phyloP scores from a whole-genome alignment of 1,284 basidiomycete species.

The Taiwanofungus camphoratus region DNA sequence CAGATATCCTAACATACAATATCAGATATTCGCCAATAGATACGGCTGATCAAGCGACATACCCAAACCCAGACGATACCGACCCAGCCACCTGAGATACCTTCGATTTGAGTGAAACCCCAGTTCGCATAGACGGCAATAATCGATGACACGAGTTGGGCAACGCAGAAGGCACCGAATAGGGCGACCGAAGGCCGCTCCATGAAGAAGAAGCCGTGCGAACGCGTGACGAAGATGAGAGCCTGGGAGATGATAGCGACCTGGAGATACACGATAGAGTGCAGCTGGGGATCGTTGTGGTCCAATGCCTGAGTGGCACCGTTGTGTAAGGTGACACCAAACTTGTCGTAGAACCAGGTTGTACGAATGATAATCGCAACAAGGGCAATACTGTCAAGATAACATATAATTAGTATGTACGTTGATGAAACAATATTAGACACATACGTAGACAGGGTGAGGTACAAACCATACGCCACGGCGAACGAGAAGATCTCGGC shows the following conservation, averaged over 20 bases:
- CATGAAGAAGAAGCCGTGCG: conserved; percentile 97
- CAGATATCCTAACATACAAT: conserved; percentile 64
- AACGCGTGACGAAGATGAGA: conserved; percentile 94
- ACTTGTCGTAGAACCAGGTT: conserved; percentile 85
- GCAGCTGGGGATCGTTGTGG: conserved; percentile 73
- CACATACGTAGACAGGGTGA: conserved; percentile 85
- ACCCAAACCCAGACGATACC: conserved; percentile 97
- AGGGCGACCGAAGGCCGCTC: conserved; percentile 91
- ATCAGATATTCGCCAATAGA: conserved; percentile 12
- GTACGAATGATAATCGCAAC: conserved; percentile 86
- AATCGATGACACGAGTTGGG: conserved; percentile 92
- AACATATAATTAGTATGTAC: conserved; percentile 9
- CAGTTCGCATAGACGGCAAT: conserved; percentile 91
- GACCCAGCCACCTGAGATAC: conserved; percentile 89
- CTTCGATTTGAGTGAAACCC: conserved; percentile 80
- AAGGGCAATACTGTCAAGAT: conserved; percentile 55
- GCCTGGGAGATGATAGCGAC: conserved; percentile 99
- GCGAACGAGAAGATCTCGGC: conserved; percentile 96
- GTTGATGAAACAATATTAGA: neutral
- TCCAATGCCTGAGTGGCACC: conserved; percentile 32
- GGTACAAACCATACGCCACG: conserved; percentile 90
- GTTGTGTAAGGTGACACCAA: conserved; percentile 61
- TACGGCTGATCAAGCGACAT: conserved; percentile 22
- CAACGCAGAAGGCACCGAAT: conserved; percentile 85
- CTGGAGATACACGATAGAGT: conserved; percentile 82